These are phyloP conservation scores for Penicillium thymicola DNA, from an alignment of 2,329 filamentous ascomycete species.

Conservation along the genomic window DNA sequence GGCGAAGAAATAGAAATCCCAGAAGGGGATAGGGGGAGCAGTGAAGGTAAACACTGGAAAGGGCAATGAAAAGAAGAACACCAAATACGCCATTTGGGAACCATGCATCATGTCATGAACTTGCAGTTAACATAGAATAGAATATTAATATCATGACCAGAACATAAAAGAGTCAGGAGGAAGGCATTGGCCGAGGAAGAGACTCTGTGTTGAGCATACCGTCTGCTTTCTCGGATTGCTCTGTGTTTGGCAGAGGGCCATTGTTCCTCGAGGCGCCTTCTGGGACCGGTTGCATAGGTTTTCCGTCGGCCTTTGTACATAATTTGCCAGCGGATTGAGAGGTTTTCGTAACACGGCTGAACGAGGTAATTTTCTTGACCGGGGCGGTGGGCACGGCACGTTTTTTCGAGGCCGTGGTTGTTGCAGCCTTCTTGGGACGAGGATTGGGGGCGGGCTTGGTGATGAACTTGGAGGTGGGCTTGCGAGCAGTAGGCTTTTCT, in stretches of 20 bases:
- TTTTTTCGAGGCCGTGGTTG: conserved; percentile 6
- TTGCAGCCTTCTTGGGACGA: conserved; percentile 18
- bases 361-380: conserved; percentile 4
- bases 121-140: neutral
- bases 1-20: neutral
- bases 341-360: conserved; percentile 33
- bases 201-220: neutral
- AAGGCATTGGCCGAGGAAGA: neutral
- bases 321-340: conserved; percentile 17
- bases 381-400: conserved; percentile 12
- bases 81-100: conserved; percentile 5
- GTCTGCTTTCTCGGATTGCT: neutral
- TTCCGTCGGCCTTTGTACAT: conserved; percentile 29
- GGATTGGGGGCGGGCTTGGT: neutral
- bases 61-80: conserved; percentile 3
- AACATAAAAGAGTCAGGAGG: conserved; percentile 4
- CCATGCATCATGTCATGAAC: conserved; percentile 18
- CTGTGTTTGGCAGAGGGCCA: conserved; percentile 30
- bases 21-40: neutral
- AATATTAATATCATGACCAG: conserved; percentile 1
- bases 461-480: neutral
- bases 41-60: conserved; percentile 4
- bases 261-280: conserved; percentile 37
- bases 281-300: conserved; percentile 37
- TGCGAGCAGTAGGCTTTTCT: conserved; percentile 17